Evolutionary conservation across 306 rosid species (phyloP).

Genomic region (Hippophae tibetana): DNA sequence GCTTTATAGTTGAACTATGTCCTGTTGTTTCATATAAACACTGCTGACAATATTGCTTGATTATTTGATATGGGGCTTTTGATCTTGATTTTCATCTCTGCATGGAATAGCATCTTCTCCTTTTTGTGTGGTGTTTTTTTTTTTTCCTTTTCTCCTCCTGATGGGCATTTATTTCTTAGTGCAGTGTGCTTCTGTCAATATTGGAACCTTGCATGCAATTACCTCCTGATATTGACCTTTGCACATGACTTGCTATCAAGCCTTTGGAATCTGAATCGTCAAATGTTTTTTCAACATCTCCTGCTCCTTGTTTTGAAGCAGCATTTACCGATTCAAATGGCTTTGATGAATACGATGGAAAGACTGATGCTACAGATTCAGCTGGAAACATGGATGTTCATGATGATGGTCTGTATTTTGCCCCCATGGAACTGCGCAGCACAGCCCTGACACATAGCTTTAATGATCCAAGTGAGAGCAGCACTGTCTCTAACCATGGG

Average conservation of each 20-base stretch:
- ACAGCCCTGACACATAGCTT: slow-evolving; percentile 38
- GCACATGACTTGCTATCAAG: slow-evolving; percentile 35
- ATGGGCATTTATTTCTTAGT: slow-evolving; percentile 13
- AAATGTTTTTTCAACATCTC: slow-evolving; percentile 32
- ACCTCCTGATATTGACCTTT: slow-evolving; percentile 78
- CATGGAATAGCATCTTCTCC: background rate
- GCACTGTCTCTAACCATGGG: slow-evolving; percentile 33
- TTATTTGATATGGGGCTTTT: background rate
- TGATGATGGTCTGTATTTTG: slow-evolving; percentile 70
- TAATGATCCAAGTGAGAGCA: slow-evolving; percentile 35
- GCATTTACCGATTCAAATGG: slow-evolving; percentile 38
- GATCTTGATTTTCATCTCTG: background rate
- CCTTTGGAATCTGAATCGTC: slow-evolving; percentile 39
- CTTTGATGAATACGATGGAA: slow-evolving; percentile 62
- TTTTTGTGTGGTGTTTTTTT: too few species aligned
- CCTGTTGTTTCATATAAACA: slow-evolving; percentile 9
- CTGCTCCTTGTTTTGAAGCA: slow-evolving; percentile 34
- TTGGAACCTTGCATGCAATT: slow-evolving; percentile 82
- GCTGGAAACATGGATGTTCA: slow-evolving; percentile 38
- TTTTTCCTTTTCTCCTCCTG: background rate
- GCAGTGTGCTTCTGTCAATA: slow-evolving; percentile 82
- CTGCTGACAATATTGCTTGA: background rate
- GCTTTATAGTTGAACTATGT: slow-evolving; percentile 3
- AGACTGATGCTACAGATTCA: slow-evolving; percentile 46
- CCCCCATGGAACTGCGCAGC: slow-evolving; percentile 52